phyloP scores from a whole-genome alignment of 2,329 filamentous ascomycete species.

The Lasiodiplodia hormozganensis region DNA sequence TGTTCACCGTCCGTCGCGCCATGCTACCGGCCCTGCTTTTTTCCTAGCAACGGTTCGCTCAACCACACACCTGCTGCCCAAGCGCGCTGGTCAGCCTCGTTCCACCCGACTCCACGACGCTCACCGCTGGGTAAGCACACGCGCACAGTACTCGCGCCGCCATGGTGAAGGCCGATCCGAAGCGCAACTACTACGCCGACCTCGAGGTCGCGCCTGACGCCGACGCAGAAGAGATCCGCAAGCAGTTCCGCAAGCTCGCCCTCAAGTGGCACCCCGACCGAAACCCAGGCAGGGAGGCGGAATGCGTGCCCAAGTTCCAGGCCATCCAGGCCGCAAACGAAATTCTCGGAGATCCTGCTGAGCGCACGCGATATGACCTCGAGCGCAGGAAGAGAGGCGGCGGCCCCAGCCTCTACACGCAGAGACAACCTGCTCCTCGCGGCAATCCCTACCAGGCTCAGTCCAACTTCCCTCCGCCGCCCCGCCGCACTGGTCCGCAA shows the following conservation, averaged over 20 bases:
- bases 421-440: constrained; percentile 21
- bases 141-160: constrained; percentile 38
- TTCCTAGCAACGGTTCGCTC: constrained; percentile 21
- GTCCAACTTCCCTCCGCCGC: constrained; percentile 52
- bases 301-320: constrained; percentile 83
- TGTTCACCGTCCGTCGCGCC: constrained; percentile 12
- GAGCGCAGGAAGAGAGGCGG: constrained; percentile 58
- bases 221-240: constrained; percentile 78
- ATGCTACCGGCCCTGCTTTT: constrained; percentile 26
- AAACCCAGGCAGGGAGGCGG: constrained; percentile 81
- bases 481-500: constrained; percentile 50
- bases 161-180: constrained; percentile 73
- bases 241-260: constrained; percentile 84
- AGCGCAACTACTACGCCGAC: constrained; percentile 84
- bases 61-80: constrained; percentile 20
- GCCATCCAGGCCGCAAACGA: constrained; percentile 87
- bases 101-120: constrained; percentile 24
- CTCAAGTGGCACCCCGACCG: constrained; percentile 88
- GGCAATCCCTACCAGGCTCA: constrained; percentile 29
- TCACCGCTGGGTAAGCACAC: neutral
- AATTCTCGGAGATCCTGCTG: constrained; percentile 67
- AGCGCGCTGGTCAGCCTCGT: constrained; percentile 21
- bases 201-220: constrained; percentile 74
- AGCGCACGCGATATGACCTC: constrained; percentile 67
- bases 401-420: constrained; percentile 11